Base-by-base conservation (phyloP, 371 early-diverging fungal species). In the Fennellomyces sp. region DNA sequence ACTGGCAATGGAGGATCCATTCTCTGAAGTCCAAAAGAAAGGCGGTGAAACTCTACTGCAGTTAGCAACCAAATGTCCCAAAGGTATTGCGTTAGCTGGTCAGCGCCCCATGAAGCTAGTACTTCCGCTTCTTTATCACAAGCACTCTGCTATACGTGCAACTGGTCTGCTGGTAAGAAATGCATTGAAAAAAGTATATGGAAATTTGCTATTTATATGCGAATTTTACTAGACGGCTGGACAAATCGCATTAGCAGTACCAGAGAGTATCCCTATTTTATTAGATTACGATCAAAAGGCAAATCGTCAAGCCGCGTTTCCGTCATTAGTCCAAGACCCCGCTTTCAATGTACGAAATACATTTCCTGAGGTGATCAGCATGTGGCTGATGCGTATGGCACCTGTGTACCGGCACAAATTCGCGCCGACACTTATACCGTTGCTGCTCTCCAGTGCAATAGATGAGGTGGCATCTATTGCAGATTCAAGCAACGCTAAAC, bases 271-370 rank as follows among this genome's bases (percentile, higher is more conserved):
- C 11, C 58, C 56, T 21, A 48, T 47, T 19, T 50, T 61, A n/a
- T 75, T 74, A 52, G 82, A 80, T 31, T 86, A 81, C 56, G 83
- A 85, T 56, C 62, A 81, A 4, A 75, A 88, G 2, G 78, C 82
- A 15, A 26, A 29, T 11, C 55, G 55, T 2, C 36, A 54, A 39
- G 36, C 55, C 3, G 25, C 23, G 15, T 54, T 54, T 27, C 55
- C 55, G 12, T 11, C 28, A 19, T 27, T 54, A 12, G 55, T 54
- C 12, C 26, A 54, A n/a, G 55, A 54, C 26, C 23, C 12, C 12
- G 25, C 55, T 2, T 21, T 39, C 13, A 21, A 26, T 15, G 55
- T 54, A 10, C 55, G 55, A 26, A 54, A 23, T 19, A 15, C 15
- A 13, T 54, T 54, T 3, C 13, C 21, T 12, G 15, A 36, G 10